phyloP scores from a whole-genome alignment of 163 green algal species.

The Scenedesmus sp. region DNA sequence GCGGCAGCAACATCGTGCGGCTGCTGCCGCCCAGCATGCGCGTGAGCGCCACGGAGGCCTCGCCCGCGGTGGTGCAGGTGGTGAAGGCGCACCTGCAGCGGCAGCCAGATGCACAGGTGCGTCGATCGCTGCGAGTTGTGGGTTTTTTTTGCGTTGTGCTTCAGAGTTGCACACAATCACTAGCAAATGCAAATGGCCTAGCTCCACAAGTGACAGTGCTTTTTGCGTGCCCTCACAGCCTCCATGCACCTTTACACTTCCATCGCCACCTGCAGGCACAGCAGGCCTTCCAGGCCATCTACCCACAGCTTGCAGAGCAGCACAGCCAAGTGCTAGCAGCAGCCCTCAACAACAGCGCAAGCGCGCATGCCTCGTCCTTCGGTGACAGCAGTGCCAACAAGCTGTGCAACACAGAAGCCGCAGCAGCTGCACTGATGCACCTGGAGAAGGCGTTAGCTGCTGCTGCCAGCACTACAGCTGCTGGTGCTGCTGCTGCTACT shows the following conservation, averaged over 20 bases:
- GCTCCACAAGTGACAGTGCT: background rate
- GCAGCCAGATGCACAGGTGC: conserved; percentile 14
- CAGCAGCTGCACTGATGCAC: conserved; percentile 19
- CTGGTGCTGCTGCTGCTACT: background rate
- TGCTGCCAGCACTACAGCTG: background rate
- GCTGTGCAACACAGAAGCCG: background rate
- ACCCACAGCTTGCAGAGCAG: conserved; percentile 22
- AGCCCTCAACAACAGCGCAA: background rate
- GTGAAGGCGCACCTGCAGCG: conserved; percentile 39
- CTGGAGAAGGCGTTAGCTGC: background rate
- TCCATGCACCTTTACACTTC: background rate
- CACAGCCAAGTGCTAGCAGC: background rate
- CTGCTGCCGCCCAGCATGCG: conserved; percentile 38
- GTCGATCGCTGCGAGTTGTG: no score
- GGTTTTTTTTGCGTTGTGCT: background rate
- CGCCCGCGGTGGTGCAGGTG: conserved; percentile 14
- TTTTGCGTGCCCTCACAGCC: background rate
- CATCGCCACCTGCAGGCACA: conserved; percentile 9
- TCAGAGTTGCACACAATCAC: background rate
- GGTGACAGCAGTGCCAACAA: background rate
- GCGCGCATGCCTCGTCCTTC: background rate
- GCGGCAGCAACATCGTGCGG: background rate
- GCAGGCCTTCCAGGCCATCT: background rate
- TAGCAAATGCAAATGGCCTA: background rate
- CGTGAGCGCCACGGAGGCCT: conserved; percentile 12